Percentiles rank a stretch among this genome's conserved stretches.
These are phyloP conservation scores for Phaseolus coccineus DNA, from an alignment of 331 rosid genomes.

Conservation along the genomic window DNA sequence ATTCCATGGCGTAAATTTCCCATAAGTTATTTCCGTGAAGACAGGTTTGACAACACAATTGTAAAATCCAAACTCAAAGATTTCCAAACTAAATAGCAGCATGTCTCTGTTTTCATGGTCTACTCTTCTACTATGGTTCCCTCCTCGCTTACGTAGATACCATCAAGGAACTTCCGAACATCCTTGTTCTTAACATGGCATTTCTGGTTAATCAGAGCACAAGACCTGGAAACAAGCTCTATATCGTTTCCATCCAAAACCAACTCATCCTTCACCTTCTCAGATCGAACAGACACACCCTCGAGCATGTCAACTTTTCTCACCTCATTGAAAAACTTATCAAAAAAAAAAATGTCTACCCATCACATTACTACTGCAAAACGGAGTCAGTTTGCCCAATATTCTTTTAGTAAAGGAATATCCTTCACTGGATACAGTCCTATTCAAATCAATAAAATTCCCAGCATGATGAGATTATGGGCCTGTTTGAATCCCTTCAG, in stretches of 20 bases:
- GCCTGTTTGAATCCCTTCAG: too few species aligned
- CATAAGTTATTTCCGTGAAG: neutral
- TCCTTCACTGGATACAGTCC: neutral
- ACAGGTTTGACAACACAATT: constrained; percentile 39
- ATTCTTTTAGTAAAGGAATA: neutral
- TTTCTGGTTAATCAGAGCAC: constrained; percentile 87
- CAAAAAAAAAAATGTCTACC: neutral
- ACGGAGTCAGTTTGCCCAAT: neutral
- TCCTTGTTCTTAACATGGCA: constrained; percentile 93
- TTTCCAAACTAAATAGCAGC: constrained; percentile 26
- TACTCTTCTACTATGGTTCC: constrained; percentile 67
- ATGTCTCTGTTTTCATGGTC: constrained; percentile 4
- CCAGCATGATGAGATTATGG: neutral
- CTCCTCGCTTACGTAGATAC: constrained; percentile 87
- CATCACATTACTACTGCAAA: constrained; percentile 24
- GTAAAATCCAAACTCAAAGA: constrained; percentile 22
- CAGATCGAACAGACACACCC: constrained; percentile 72
- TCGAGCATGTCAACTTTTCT: constrained; percentile 86
- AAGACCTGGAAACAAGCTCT: constrained; percentile 76
- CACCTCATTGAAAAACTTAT: constrained; percentile 53
- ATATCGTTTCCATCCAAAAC: constrained; percentile 80
- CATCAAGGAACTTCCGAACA: constrained; percentile 92
- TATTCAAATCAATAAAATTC: neutral
- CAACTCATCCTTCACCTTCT: constrained; percentile 84
- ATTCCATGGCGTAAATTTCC: neutral